A percentile compares a stretch with the other conserved stretches of the same genome.
Evolutionary conservation across 2,329 filamentous ascomycete genomes (phyloP).

Genomic region (Fusarium hostae): DNA sequence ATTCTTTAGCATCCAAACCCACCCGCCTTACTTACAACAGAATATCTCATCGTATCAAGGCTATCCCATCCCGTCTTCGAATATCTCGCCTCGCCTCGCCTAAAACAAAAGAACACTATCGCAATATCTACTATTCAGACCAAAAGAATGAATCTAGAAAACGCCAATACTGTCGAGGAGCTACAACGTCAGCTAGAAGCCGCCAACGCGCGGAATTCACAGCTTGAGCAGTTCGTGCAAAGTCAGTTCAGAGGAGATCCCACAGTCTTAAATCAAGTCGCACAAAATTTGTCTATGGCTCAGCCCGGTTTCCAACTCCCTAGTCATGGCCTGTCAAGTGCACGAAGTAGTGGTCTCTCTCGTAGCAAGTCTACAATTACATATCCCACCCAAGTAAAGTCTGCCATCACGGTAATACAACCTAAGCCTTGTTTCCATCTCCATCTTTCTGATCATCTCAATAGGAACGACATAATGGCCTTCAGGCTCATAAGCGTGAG

Average conservation of each 20-base stretch:
- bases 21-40: constrained; percentile 34
- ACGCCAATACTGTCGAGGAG: constrained; percentile 38
- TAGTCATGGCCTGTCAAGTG: constrained; percentile 34
- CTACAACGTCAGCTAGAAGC: constrained; percentile 44
- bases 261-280: constrained; percentile 31
- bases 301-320: constrained; percentile 30
- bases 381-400: constrained; percentile 42
- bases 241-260: constrained; percentile 33
- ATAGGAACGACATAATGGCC: constrained; percentile 30
- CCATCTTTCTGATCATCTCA: constrained; percentile 23
- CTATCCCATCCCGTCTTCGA: constrained; percentile 19
- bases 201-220: constrained; percentile 34
- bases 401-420: constrained; percentile 37
- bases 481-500: constrained; percentile 36
- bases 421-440: background rate
- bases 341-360: constrained; percentile 39
- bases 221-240: constrained; percentile 41
- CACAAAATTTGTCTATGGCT: constrained; percentile 28
- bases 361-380: constrained; percentile 46
- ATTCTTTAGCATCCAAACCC: constrained; percentile 10
- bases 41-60: constrained; percentile 19
- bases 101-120: background rate
- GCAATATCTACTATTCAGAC: constrained; percentile 13
- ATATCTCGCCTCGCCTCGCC: constrained; percentile 7
- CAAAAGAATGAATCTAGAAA: constrained; percentile 43